Base-by-base conservation (phyloP, 768 basidiomycete genomes). In the Flagelloscypha sp. region DNA sequence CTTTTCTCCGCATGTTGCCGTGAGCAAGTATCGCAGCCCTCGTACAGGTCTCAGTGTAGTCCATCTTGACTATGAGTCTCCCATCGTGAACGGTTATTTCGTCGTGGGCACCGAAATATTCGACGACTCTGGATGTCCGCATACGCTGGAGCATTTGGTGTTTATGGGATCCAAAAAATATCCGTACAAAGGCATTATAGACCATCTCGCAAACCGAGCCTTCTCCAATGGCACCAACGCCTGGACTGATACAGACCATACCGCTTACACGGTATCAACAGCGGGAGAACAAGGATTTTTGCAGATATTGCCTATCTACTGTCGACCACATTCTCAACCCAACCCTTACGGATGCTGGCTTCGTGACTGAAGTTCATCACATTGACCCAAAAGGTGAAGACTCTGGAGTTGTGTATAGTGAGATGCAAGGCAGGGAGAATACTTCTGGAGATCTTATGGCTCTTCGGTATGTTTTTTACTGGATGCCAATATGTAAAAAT, bases 281-380 rank as follows among this genome's bases (percentile, higher is more conserved):
- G 95, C 95, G 9, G 95, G 95, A 42, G 79, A 83, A 40, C 85
- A 94, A 49, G 95, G 95, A 6, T 86, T 88, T 44, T 64, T 90
- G 21, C 84, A 89, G 48, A 62, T 88, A 6, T 65, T 89, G 18
- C 84, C 86, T 13, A 81, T 98, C 47, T 99, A 89, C 50, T 48
- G 65, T 98, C 19, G 95, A 99, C 57, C 95, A 99, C 55, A 85
- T 99, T 37, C 71, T 99, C 23, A 94, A 95, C 56, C 95, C 95
- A 6, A 97, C 92, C 1, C 76, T 98, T 41, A 88, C 89, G 7
- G 73, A 90, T 42, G 77, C 84, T 37, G 86, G 88, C 54, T 90
- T 66, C 41, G 74, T 77, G 11, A 79, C 76, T 0, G 76, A 87
- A 84, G 82, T 99, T n/a, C 88, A 97, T 56, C 90, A 97, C 57